A percentile compares a stretch with the other conserved stretches of the same genome.
phyloP scores from a whole-genome alignment of 768 basidiomycete genomes.

The Rubroboletus pulcherrimus region DNA sequence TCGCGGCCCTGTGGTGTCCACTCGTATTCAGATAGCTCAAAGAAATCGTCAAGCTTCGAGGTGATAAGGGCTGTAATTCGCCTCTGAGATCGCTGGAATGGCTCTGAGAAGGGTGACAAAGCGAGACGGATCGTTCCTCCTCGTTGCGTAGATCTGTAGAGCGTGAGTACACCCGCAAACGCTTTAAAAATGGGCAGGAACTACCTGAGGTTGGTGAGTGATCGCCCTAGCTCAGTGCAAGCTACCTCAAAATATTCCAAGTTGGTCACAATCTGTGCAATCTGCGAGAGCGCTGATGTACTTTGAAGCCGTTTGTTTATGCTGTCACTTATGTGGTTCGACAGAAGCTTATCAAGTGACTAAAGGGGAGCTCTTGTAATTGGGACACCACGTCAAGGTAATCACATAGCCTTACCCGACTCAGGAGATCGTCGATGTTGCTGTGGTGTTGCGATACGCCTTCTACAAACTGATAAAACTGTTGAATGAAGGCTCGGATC shows the following conservation, averaged over 20 bases:
- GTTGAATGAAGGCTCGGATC: constrained; percentile 87
- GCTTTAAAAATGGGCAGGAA: constrained; percentile 7
- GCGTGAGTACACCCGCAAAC: constrained; percentile 3
- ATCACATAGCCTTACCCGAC: constrained; percentile 53
- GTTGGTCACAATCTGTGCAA: constrained; percentile 90
- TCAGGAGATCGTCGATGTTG: constrained; percentile 87
- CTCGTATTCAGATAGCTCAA: constrained; percentile 91
- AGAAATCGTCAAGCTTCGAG: constrained; percentile 93
- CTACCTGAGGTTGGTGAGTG: constrained; percentile 78
- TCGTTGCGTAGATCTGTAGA: constrained; percentile 71
- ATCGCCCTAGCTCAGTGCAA: constrained; percentile 79
- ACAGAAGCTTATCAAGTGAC: constrained; percentile 85
- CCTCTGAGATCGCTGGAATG: constrained; percentile 62
- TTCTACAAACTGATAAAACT: constrained; percentile 95
- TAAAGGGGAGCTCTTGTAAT: constrained; percentile 28
- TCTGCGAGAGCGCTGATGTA: constrained; percentile 81
- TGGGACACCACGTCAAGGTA: not conserved
- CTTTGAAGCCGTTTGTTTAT: constrained; percentile 70
- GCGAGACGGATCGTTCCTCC: constrained; percentile 78
- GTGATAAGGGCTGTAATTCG: constrained; percentile 82
- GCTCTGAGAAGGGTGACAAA: constrained; percentile 60
- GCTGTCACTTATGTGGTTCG: constrained; percentile 68
- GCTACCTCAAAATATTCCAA: constrained; percentile 87
- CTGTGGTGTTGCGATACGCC: constrained; percentile 89
- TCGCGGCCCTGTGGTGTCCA: constrained; percentile 78